Evolutionary conservation across 2,329 filamentous ascomycete genomes (phyloP).

Genomic region (Lachnellula subtilissima): DNA sequence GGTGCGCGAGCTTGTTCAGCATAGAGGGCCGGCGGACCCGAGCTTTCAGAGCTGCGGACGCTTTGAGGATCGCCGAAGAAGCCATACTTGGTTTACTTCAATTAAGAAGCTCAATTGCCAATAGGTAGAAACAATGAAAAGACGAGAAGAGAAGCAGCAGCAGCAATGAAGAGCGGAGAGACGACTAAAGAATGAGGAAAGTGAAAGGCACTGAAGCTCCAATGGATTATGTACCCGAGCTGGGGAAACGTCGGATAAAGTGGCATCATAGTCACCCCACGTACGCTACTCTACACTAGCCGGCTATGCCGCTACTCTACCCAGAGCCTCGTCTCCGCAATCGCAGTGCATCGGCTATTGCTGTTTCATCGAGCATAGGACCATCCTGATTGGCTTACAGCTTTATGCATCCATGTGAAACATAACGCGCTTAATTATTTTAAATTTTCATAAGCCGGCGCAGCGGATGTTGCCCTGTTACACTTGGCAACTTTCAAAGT

Average conservation of each 20-base stretch:
- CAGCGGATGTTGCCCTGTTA: too few relatives aligned
- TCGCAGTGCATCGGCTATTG: constrained; percentile 17
- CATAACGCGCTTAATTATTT: not conserved
- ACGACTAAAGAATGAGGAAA: not conserved
- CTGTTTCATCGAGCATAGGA: not conserved
- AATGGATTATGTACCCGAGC: constrained; percentile 4
- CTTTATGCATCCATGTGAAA: not conserved
- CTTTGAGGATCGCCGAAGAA: constrained; percentile 24
- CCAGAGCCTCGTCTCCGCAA: constrained; percentile 8
- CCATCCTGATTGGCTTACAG: not conserved
- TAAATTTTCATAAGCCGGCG: not conserved
- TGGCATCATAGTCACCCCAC: not conserved
- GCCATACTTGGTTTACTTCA: constrained; percentile 16
- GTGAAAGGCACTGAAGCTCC: constrained; percentile 1
- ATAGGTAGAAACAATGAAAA: not conserved
- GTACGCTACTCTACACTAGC: not conserved
- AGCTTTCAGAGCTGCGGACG: constrained; percentile 58
- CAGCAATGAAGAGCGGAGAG: not conserved
- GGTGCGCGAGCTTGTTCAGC: constrained; percentile 72
- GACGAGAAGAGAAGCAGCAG: not conserved
- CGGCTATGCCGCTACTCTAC: not conserved
- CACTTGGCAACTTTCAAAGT: not conserved
- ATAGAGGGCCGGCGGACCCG: constrained; percentile 72
- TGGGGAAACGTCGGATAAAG: constrained; percentile 6
- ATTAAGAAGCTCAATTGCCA: not conserved